Evolutionary conservation across 139 green algal species (phyloP).

Genomic region (Chlorella ohadii): DNA sequence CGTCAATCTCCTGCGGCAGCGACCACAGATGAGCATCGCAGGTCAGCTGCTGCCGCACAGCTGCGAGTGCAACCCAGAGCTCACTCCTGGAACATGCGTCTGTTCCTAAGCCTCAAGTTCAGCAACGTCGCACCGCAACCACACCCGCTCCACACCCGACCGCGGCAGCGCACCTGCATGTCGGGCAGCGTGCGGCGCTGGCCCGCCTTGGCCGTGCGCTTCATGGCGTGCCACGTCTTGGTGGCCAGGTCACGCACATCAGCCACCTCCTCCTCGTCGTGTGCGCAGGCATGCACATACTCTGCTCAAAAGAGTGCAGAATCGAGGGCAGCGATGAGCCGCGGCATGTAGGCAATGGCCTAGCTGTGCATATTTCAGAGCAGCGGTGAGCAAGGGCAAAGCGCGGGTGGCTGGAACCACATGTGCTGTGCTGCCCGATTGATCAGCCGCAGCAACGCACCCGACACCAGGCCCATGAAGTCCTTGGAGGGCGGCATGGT

Average conservation of each 20-base stretch:
- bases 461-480: constrained; percentile 87
- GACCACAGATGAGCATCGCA: neutral
- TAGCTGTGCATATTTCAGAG: no score
- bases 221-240: constrained; percentile 84
- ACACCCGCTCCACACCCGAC: neutral
- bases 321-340: neutral
- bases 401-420: no score
- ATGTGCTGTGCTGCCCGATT: no score
- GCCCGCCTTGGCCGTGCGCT: constrained; percentile 89
- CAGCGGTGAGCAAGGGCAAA: no score
- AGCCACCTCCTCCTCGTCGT: constrained; percentile 61
- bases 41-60: no score
- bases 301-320: constrained; percentile 14
- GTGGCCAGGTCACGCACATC: constrained; percentile 54
- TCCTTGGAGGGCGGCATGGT: constrained; percentile 91
- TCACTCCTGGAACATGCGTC: no score
- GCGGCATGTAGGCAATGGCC: no score
- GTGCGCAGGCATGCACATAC: constrained; percentile 83
- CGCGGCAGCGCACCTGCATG: constrained; percentile 23
- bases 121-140: no score
- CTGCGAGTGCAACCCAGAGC: no score
- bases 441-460: neutral
- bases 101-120: no score
- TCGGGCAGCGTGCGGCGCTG: constrained; percentile 77
- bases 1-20: constrained; percentile 79